Base-by-base conservation (phyloP, 78 protist species). In the Pigoraptor vietnamica region DNA sequence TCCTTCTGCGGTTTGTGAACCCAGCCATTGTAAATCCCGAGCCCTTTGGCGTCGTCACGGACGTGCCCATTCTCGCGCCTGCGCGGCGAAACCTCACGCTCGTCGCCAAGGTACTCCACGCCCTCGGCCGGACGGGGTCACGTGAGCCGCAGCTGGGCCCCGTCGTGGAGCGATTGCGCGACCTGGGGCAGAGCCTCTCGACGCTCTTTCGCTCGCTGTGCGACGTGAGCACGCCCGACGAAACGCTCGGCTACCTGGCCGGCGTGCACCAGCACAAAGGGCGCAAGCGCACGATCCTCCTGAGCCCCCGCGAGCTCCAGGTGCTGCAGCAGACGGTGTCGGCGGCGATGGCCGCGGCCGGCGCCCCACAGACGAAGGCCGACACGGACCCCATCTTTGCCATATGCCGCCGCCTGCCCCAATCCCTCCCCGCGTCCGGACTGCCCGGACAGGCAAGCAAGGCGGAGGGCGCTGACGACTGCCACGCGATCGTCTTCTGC, bases 11-110 rank as follows among this genome's bases (percentile, higher is more conserved):
- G 67, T 87, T 87, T 32, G 19, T 87, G 32, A 39, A 24, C 1
- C 89, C 89, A 1, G 89, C 89, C 24, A 39, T 87, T 21, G 35
- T 87, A 19, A 1, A 37, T 0, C 89, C 89, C 0, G 89, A 86
- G 25, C 89, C 89, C 33, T 37, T 23, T 21, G 89, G 89, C 39
- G 33, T 86, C 40, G 32, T 86, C 39, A 82, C 87, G 21, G 32
- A 86, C 89, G 33, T 36, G 39, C 89, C 89, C 32, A 24, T 86
- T 14, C 9, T 23, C 23, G 29, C 32, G 0, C 24, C 39, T 21
- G 89, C 89, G 24, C 89, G 89, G 19, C 89, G 89, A 24, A 86
- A 86, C 89, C 89, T 86, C 6, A 86, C 89, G 39, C 40, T 86
- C 37, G 33, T 86, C 40, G 89, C 40, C 89, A 86, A 86, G 40